A percentile compares a stretch with the other conserved stretches of the same genome.
Evolutionary conservation across 2,329 filamentous ascomycete species (phyloP).

Genomic region (Neofusicoccum laricinum): DNA sequence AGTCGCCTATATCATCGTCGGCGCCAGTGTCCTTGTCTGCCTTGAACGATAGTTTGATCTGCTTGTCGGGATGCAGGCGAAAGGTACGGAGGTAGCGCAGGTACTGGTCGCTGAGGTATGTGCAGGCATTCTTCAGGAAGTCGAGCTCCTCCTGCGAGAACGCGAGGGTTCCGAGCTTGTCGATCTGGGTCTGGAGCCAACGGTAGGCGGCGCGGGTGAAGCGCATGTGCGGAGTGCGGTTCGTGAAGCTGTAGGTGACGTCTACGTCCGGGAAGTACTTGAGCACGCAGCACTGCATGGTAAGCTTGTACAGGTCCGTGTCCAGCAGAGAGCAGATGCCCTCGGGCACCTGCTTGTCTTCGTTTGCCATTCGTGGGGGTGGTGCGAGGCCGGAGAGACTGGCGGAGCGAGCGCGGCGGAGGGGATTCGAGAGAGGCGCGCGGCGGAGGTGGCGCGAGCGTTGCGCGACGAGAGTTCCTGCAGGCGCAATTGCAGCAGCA

Average conservation of each 20-base stretch:
- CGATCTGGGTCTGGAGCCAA: constrained; percentile 83
- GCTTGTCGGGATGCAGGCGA: constrained; percentile 74
- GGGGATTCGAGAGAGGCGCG: no score
- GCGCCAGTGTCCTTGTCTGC: constrained; percentile 54
- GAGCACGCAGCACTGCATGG: constrained; percentile 87
- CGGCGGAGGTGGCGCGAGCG: background rate
- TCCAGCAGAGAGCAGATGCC: constrained; percentile 47
- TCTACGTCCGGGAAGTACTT: constrained; percentile 81
- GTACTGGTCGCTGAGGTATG: constrained; percentile 75
- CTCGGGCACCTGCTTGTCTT: constrained; percentile 30
- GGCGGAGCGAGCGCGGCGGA: no score
- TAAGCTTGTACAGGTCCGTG: constrained; percentile 85
- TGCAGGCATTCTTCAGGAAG: constrained; percentile 75
- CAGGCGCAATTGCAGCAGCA: background rate
- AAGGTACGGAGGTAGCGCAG: constrained; percentile 80
- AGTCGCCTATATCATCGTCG: constrained; percentile 64
- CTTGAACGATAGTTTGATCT: constrained; percentile 69
- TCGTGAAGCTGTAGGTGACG: constrained; percentile 92
- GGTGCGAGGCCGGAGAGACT: background rate
- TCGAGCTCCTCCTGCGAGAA: constrained; percentile 75
- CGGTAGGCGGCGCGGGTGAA: constrained; percentile 76
- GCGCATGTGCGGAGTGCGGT: constrained; percentile 91
- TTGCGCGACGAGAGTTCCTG: background rate
- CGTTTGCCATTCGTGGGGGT: background rate
- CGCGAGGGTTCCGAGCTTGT: constrained; percentile 76